Conservation (phyloP, 106 monocot species). For the Posidonia australis region DNA sequence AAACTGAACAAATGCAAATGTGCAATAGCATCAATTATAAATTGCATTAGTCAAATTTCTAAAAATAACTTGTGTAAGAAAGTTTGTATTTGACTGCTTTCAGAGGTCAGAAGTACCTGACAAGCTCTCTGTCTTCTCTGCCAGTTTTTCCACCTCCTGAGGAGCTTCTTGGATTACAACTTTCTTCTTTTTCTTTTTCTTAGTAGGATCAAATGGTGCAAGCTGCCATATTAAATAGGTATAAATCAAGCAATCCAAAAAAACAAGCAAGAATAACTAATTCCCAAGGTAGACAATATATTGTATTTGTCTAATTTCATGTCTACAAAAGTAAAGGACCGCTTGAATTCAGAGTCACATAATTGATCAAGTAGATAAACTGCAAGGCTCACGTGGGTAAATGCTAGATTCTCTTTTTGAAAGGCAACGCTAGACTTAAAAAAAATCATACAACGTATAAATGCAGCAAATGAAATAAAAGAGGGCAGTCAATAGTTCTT, state of each 20-base stretch:
- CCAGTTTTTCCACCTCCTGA: slow-evolving; percentile 19
- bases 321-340: too few relatives aligned
- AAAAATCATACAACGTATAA: background rate
- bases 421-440: background rate
- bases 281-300: background rate
- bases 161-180: slow-evolving; percentile 19
- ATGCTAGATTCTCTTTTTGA: background rate
- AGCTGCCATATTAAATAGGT: slow-evolving; percentile 5
- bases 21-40: too few relatives aligned
- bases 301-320: background rate
- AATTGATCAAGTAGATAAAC: too few relatives aligned
- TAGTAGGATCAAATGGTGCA: slow-evolving; percentile 28
- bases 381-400: too few relatives aligned
- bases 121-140: slow-evolving; percentile 24
- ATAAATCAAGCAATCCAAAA: background rate
- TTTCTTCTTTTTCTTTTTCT: slow-evolving; percentile 37
- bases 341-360: too few relatives aligned
- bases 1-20: slow-evolving; percentile 21
- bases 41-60: too few relatives aligned
- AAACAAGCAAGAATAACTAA: background rate
- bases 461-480: too few relatives aligned
- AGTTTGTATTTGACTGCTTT: background rate
- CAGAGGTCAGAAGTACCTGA: slow-evolving; percentile 4
- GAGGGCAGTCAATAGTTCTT: too few relatives aligned
- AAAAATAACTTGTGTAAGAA: background rate